phyloP scores from a whole-genome alignment of 2,329 filamentous ascomycete species.

The Aspergillus quadricinctus region DNA sequence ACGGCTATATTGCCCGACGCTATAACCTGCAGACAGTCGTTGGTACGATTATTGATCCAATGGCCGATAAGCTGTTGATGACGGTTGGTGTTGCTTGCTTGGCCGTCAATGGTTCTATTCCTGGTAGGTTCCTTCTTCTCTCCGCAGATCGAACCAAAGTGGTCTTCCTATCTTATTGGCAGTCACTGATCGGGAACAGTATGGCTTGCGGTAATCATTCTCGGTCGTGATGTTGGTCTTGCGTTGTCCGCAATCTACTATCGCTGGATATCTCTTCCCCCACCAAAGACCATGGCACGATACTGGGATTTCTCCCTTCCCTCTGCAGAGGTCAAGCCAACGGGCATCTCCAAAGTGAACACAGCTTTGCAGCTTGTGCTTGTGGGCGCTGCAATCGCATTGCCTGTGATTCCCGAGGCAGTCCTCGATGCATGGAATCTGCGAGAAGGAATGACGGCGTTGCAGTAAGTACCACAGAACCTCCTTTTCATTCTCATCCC shows the following conservation, averaged over 20 bases:
- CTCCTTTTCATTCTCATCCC: slow-evolving; percentile 1
- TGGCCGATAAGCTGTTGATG: slow-evolving; percentile 97
- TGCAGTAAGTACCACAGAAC: slow-evolving; percentile 36
- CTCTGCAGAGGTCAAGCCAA: slow-evolving; percentile 43
- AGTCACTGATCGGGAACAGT: slow-evolving; percentile 46
- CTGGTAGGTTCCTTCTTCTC: slow-evolving; percentile 50
- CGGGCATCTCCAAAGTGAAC: slow-evolving; percentile 61
- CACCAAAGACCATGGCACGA: slow-evolving; percentile 83
- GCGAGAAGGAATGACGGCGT: slow-evolving; percentile 57
- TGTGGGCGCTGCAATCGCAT: slow-evolving; percentile 76
- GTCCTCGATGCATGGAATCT: slow-evolving; percentile 52
- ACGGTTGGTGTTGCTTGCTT: slow-evolving; percentile 83
- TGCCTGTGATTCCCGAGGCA: slow-evolving; percentile 64
- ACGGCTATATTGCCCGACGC: slow-evolving; percentile 86
- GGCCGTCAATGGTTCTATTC: slow-evolving; percentile 75
- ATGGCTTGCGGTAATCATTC: slow-evolving; percentile 84
- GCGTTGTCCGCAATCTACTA: slow-evolving; percentile 89
- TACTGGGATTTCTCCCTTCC: slow-evolving; percentile 97
- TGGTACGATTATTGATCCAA: slow-evolving; percentile 89
- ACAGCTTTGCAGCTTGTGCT: slow-evolving; percentile 86
- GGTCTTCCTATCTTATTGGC: neutral
- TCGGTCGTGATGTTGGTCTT: slow-evolving; percentile 80
- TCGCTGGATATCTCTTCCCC: slow-evolving; percentile 87
- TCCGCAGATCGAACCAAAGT: neutral
- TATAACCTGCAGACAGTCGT: slow-evolving; percentile 92